phyloP scores from a whole-genome alignment of 306 rosid genomes.

The Gynostemma pentaphyllum region DNA sequence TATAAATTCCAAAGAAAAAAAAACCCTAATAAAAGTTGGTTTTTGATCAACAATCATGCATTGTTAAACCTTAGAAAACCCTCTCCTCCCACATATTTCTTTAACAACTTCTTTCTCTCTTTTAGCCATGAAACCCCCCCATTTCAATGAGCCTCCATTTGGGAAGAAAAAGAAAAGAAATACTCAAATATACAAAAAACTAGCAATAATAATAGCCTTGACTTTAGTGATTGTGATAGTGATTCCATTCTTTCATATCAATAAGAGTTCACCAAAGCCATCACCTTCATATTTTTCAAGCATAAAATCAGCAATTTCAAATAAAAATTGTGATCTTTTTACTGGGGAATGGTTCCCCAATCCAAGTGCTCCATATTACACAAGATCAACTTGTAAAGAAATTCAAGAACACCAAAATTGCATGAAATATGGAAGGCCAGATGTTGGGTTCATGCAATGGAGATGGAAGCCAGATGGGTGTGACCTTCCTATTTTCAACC shows the following conservation, averaged over 20 bases:
- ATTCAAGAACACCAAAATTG: conserved; percentile 85
- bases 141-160: too few species aligned
- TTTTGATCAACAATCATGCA: too few species aligned
- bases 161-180: too few species aligned
- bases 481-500: conserved; percentile 61
- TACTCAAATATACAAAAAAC: conserved; percentile 1
- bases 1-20: too few species aligned
- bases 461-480: conserved; percentile 80
- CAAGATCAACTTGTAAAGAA: conserved; percentile 73
- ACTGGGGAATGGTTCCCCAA: conserved; percentile 82
- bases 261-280: neutral
- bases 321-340: conserved; percentile 67
- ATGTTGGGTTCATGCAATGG: conserved; percentile 73
- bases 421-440: conserved; percentile 75
- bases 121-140: too few species aligned
- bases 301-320: neutral
- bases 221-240: neutral
- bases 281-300: neutral
- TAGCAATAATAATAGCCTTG: neutral
- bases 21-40: too few species aligned
- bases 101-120: too few species aligned
- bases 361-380: conserved; percentile 64
- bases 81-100: too few species aligned
- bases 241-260: conserved; percentile 1
- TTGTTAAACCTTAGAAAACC: too few species aligned